A percentile compares a stretch with the other conserved stretches of the same genome.
phyloP scores from a whole-genome alignment of 495 filamentous ascomycete species.

The Xylaria grammica region DNA sequence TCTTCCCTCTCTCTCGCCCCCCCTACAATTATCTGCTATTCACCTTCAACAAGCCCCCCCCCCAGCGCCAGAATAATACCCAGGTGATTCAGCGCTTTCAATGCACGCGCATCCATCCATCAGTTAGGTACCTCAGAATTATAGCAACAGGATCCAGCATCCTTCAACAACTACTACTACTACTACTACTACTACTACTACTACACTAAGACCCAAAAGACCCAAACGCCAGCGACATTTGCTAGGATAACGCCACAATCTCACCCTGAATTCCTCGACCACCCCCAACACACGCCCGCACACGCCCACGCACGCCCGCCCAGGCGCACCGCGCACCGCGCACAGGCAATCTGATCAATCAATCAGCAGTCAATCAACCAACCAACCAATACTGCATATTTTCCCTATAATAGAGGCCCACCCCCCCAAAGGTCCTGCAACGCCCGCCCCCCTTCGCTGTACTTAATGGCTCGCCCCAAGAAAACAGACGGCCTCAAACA shows the following conservation, averaged over 20 bases:
- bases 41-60: not conserved
- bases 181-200: no score
- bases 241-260: slow-evolving; percentile 26
- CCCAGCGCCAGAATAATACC: not conserved
- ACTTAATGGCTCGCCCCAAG: slow-evolving; percentile 53
- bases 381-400: not conserved
- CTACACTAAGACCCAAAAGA: no score
- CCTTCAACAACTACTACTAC: no score
- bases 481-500: slow-evolving; percentile 53
- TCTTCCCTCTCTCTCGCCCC: slow-evolving; percentile 21
- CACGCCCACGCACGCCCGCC: not conserved
- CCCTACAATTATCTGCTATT: slow-evolving; percentile 17
- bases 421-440: slow-evolving; percentile 31
- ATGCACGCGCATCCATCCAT: no score
- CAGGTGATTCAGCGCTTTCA: slow-evolving; percentile 12
- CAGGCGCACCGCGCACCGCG: not conserved
- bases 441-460: slow-evolving; percentile 41
- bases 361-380: not conserved
- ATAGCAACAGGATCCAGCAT: slow-evolving; percentile 5
- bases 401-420: slow-evolving; percentile 21
- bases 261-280: slow-evolving; percentile 26
- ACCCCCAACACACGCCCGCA: slow-evolving; percentile 21
- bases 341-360: not conserved
- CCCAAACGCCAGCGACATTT: slow-evolving; percentile 18
- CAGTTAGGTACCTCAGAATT: slow-evolving; percentile 4